Base-by-base conservation (phyloP, 164 flowering plant species). In the Stephania yunnanensis region DNA sequence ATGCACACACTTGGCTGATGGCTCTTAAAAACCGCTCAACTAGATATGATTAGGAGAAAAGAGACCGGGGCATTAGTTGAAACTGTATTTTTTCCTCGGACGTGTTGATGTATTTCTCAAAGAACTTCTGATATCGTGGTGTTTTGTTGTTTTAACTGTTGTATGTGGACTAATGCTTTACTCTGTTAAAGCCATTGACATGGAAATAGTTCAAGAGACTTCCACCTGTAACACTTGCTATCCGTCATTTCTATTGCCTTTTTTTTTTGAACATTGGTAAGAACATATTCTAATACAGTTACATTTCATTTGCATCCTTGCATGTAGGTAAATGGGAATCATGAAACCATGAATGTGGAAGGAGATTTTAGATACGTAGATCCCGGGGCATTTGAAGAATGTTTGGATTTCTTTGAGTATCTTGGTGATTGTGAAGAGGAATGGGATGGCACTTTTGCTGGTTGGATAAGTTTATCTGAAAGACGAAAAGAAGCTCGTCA, bases 281-380 rank as follows among this genome's bases (percentile, higher is more conserved):
- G 11, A 58, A 20, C 64, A 58, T 15, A 17, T 58, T 22, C 17
- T 55, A 29, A 25, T 68, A 68, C 31, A 20, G 45, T 48, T 69
- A 13, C 68, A 20, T 15, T 65, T 64, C 42, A 4, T 36, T 36
- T 36, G 42, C 42, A 36, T 36, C 42, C 42, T 36, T 36, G 42
- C 42, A 36, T 74, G 13, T 74, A 93, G 99, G 87, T 95, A n/a
- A 92, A 93, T 74, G 99, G 99, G 61, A 95, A 95, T 78, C 99
- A 95, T 74, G 99, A 93, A 83, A 92, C 98, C 66, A 93, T 95
- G 94, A 95, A 93, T 78, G 95, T 95, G 29, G 98, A 92, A 85
- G 99, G 98, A 52, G 99, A 95, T 83, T 95, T 86, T 75, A 85
- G 99, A 81, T 95, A 87, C 84, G 99, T 93, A 73, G 90, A 92